Conservation (phyloP, 306 rosid species). For the Cicer yamashitae region DNA sequence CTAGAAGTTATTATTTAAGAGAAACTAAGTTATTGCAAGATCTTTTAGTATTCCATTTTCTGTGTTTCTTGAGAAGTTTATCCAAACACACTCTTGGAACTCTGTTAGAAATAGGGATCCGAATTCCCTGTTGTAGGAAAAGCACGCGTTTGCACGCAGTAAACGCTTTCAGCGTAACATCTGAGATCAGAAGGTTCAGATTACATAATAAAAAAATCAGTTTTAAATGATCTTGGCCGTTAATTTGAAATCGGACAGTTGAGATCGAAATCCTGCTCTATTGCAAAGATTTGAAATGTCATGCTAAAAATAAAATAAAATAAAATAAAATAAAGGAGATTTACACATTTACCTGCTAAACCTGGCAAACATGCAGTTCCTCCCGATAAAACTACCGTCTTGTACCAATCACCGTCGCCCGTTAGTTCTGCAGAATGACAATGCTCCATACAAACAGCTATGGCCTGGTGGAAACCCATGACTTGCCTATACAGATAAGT, state of each 20-base stretch:
- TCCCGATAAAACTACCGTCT: slow-evolving; percentile 80
- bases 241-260: no score
- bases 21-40: background rate
- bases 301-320: background rate
- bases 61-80: background rate
- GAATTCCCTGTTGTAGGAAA: no score
- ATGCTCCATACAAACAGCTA: slow-evolving; percentile 83
- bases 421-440: slow-evolving; percentile 74
- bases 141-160: no score
- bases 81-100: slow-evolving; percentile 1
- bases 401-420: slow-evolving; percentile 72
- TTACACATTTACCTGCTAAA: slow-evolving; percentile 64
- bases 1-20: background rate
- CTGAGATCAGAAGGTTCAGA: no score
- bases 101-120: slow-evolving; percentile 6
- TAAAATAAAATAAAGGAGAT: background rate
- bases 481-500: slow-evolving; percentile 64
- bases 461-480: slow-evolving; percentile 89
- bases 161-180: no score
- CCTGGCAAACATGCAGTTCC: slow-evolving; percentile 93
- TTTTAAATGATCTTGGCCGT: no score
- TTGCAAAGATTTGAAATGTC: slow-evolving; percentile 14
- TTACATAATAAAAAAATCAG: no score
- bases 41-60: background rate
- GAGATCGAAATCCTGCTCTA: background rate